Conservation (phyloP, 108 stramenopile genomes). For the Cylindrotheca fusiformis region DNA sequence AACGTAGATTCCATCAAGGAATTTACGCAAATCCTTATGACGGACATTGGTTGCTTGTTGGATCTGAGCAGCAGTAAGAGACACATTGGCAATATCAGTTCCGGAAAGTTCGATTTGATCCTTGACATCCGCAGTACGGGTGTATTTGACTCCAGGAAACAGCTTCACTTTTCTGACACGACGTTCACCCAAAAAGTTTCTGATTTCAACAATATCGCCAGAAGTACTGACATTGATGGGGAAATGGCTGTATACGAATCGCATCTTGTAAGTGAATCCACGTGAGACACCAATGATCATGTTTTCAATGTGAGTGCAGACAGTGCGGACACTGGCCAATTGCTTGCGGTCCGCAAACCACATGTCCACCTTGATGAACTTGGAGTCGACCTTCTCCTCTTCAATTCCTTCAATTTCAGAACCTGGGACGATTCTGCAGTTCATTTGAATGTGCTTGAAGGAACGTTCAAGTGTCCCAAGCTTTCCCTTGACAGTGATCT, state of each 20-base stretch:
- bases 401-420: slow-evolving; percentile 30
- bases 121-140: slow-evolving; percentile 93
- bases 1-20: slow-evolving; percentile 99
- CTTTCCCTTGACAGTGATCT: slow-evolving; percentile 90
- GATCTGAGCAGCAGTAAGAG: slow-evolving; percentile 93
- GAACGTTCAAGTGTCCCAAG: slow-evolving; percentile 89
- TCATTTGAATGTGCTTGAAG: slow-evolving; percentile 96
- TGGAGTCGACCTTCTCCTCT: slow-evolving; percentile 36
- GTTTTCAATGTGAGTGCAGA: slow-evolving; percentile 99
- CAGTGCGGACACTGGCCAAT: slow-evolving; percentile 95
- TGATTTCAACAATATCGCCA: slow-evolving; percentile 91
- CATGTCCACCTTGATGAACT: slow-evolving; percentile 89
- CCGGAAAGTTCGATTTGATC: slow-evolving; percentile 97
- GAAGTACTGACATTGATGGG: slow-evolving; percentile 96
- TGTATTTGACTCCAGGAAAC: slow-evolving; percentile 89
- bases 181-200: slow-evolving; percentile 99
- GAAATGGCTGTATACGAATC: slow-evolving; percentile 99
- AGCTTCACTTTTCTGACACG: slow-evolving; percentile 91
- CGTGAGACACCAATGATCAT: slow-evolving; percentile 98
- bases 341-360: slow-evolving; percentile 99
- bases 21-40: slow-evolving; percentile 99
- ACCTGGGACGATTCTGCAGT: slow-evolving; percentile 52
- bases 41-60: slow-evolving; percentile 95
- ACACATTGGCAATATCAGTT: slow-evolving; percentile 97
- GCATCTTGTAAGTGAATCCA: slow-evolving; percentile 99